phyloP scores from a whole-genome alignment of 2,329 filamentous ascomycete species.

The Cadophora sp. region DNA sequence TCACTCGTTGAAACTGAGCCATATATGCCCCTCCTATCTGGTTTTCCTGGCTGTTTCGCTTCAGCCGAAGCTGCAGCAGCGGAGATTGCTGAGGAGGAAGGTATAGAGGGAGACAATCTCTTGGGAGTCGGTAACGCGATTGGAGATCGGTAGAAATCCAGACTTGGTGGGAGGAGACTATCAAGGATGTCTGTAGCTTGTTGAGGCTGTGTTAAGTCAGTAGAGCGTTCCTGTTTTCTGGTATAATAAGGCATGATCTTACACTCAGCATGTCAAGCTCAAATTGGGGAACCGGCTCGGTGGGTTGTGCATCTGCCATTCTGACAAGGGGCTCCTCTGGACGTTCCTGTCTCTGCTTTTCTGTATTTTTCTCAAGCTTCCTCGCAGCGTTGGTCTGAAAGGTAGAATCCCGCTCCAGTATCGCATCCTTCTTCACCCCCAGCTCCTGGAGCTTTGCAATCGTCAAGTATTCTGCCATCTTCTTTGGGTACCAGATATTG shows the following conservation, averaged over 20 bases:
- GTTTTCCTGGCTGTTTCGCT: constrained; percentile 41
- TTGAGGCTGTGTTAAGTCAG: constrained; percentile 35
- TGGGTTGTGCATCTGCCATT: constrained; percentile 3
- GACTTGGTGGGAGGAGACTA: constrained; percentile 37
- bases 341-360: constrained; percentile 20
- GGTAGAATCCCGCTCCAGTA: constrained; percentile 54
- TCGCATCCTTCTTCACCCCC: constrained; percentile 50
- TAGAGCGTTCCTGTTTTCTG: constrained; percentile 15
- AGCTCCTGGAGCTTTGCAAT: constrained; percentile 52
- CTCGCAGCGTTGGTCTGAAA: constrained; percentile 43
- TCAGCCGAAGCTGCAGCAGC: constrained; percentile 46
- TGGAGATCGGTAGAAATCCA: constrained; percentile 43
- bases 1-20: constrained; percentile 62
- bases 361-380: constrained; percentile 25
- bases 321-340: constrained; percentile 16
- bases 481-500: constrained; percentile 58
- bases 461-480: constrained; percentile 60
- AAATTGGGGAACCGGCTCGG: constrained; percentile 22
- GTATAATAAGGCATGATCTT: constrained; percentile 17
- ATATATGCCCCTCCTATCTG: constrained; percentile 48
- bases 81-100: constrained; percentile 45
- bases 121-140: constrained; percentile 47
- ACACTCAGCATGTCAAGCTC: constrained; percentile 40
- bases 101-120: constrained; percentile 42
- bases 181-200: constrained; percentile 37